These are phyloP conservation scores for Citrus reticulata DNA, from an alignment of 345 rosid species.

Conservation along the genomic window DNA sequence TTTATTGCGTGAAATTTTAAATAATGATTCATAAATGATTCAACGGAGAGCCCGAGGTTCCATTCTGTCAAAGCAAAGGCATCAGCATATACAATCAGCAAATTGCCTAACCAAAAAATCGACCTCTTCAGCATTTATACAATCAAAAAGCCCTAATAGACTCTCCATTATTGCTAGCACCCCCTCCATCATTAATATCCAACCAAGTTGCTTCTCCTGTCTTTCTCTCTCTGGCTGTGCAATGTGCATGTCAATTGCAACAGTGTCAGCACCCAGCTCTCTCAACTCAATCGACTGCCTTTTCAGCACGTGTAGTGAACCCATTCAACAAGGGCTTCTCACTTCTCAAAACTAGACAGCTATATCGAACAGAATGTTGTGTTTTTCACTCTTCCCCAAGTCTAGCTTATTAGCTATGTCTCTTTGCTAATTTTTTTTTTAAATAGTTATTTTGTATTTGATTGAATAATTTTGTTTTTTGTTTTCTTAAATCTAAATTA, in stretches of 20 bases:
- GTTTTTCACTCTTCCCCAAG: constrained; percentile 4
- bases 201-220: background rate
- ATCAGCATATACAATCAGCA: background rate
- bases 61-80: background rate
- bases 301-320: background rate
- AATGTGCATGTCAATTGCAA: no score
- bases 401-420: background rate
- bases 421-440: background rate
- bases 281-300: background rate
- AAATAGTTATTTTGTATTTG: background rate
- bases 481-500: no score
- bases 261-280: no score
- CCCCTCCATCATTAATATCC: background rate
- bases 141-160: background rate
- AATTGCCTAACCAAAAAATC: background rate
- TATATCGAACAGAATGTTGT: background rate
- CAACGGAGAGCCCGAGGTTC: background rate
- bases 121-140: background rate
- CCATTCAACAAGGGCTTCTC: background rate
- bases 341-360: background rate
- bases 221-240: background rate
- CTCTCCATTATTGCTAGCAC: background rate
- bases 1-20: background rate
- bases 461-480: background rate
- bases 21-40: background rate